phyloP scores from a whole-genome alignment of 164 flowering plant species.

The Saururus chinensis region DNA sequence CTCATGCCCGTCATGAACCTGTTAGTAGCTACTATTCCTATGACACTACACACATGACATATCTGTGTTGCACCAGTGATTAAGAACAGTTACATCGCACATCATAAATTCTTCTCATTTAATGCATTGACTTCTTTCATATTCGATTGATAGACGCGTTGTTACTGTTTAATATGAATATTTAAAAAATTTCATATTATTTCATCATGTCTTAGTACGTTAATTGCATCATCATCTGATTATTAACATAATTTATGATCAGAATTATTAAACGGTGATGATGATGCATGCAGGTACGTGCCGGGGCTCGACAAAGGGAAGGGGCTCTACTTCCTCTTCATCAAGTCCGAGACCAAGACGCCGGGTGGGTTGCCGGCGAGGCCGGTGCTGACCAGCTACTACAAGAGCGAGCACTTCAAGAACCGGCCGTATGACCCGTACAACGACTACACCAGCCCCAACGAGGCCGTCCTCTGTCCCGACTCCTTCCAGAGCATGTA shows the following conservation, averaged over 20 bases:
- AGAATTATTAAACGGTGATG: no score
- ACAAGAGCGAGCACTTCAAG: conserved; percentile 34
- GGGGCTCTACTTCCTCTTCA: conserved; percentile 26
- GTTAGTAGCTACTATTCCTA: conserved; percentile 12
- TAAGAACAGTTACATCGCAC: background rate
- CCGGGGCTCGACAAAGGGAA: conserved; percentile 37
- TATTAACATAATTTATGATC: no score
- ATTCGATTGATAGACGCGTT: no score
- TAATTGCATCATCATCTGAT: no score
- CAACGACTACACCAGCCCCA: conserved; percentile 34
- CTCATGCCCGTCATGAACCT: conserved; percentile 38
- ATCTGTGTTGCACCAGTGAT: no score
- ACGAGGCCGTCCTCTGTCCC: conserved; percentile 32
- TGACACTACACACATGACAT: no score
- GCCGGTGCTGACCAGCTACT: conserved; percentile 34
- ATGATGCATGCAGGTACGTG: conserved; percentile 18
- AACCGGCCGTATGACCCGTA: conserved; percentile 25
- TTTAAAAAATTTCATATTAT: no score
- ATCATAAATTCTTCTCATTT: background rate
- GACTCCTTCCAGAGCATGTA: conserved; percentile 46
- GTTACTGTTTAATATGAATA: no score
- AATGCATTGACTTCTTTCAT: no score
- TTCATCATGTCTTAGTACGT: no score
- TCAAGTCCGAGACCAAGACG: conserved; percentile 27
- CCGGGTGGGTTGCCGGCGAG: conserved; percentile 35